Evolutionary conservation across 1,284 basidiomycete species (phyloP).

Genomic region (Pseudozyma hubeiensis): DNA sequence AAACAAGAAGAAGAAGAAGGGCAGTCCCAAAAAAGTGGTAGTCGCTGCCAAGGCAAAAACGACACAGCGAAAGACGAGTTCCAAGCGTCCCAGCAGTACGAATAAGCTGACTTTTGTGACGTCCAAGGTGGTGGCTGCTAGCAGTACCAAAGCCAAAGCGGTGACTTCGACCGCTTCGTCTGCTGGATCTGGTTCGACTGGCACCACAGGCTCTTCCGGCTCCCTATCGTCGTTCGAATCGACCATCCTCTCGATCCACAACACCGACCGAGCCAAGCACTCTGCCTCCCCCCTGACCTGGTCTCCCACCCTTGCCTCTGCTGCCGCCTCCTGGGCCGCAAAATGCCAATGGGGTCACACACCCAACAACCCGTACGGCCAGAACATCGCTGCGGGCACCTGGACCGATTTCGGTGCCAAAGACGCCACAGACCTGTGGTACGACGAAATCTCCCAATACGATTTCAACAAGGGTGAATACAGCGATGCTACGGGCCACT

Average conservation of each 20-base stretch:
- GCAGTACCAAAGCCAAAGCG: slow-evolving; percentile 1
- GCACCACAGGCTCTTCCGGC: neutral
- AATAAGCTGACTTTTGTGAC: no score
- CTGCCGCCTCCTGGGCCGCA: slow-evolving; percentile 28
- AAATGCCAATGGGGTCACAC: slow-evolving; percentile 46
- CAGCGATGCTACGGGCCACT: slow-evolving; percentile 49
- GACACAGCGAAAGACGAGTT: neutral
- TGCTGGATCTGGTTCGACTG: neutral
- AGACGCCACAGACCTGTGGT: slow-evolving; percentile 39
- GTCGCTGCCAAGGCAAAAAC: neutral
- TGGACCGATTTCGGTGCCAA: slow-evolving; percentile 21
- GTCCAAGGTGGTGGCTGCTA: neutral
- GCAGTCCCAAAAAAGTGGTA: slow-evolving; percentile 10
- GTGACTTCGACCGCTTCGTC: neutral
- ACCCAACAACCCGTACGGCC: slow-evolving; percentile 49
- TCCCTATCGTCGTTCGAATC: slow-evolving; percentile 13
- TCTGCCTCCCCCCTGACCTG: slow-evolving; percentile 30
- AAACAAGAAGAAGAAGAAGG: slow-evolving; percentile 21
- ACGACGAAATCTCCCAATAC: slow-evolving; percentile 44
- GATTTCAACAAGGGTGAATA: slow-evolving; percentile 31
- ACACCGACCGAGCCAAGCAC: slow-evolving; percentile 38
- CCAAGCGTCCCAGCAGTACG: no score
- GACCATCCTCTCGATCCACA: slow-evolving; percentile 29
- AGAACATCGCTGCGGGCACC: slow-evolving; percentile 48
- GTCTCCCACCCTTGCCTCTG: slow-evolving; percentile 31